Percentiles rank a stretch among this genome's conserved stretches.
Conservation (phyloP, 2,329 filamentous ascomycete species). For the Botrytis squamosa region DNA sequence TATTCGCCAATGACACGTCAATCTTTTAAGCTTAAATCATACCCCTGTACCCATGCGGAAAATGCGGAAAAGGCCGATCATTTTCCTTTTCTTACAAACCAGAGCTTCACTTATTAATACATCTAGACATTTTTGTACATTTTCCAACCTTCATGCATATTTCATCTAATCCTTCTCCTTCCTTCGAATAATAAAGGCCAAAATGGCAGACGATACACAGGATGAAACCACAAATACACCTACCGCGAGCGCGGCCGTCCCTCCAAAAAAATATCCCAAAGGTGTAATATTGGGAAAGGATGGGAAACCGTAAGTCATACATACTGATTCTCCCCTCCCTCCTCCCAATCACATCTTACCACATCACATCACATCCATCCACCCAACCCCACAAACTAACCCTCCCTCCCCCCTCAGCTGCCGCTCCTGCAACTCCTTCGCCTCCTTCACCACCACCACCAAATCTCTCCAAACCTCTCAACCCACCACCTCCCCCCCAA, state of each 20-base stretch:
- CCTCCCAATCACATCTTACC: neutral
- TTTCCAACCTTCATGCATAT: fast-evolving
- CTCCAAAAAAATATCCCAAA: conserved; percentile 57
- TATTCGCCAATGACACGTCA: neutral
- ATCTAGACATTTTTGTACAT: neutral
- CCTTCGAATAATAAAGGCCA: neutral
- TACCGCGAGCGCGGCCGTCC: conserved; percentile 24
- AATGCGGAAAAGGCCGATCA: neutral
- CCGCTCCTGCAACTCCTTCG: conserved; percentile 65
- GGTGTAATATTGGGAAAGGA: conserved; percentile 75
- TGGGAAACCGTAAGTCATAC: conserved; percentile 71
- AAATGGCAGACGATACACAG: conserved; percentile 38
- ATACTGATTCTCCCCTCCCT: neutral
- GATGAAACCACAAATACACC: conserved; percentile 19
- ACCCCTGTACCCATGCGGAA: neutral
- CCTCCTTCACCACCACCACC: conserved; percentile 51
- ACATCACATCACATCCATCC: neutral
- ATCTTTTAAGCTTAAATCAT: conserved; percentile 12
- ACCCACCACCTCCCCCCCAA: conserved; percentile 43
- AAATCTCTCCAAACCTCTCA: conserved; percentile 33
- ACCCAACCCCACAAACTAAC: neutral
- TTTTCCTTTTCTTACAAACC: conserved; percentile 8
- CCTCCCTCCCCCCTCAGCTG: conserved; percentile 51
- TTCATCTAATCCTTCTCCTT: neutral
- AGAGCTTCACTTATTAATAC: neutral